phyloP scores from a whole-genome alignment of 495 filamentous ascomycete genomes.

The Chaetomium fimeti region DNA sequence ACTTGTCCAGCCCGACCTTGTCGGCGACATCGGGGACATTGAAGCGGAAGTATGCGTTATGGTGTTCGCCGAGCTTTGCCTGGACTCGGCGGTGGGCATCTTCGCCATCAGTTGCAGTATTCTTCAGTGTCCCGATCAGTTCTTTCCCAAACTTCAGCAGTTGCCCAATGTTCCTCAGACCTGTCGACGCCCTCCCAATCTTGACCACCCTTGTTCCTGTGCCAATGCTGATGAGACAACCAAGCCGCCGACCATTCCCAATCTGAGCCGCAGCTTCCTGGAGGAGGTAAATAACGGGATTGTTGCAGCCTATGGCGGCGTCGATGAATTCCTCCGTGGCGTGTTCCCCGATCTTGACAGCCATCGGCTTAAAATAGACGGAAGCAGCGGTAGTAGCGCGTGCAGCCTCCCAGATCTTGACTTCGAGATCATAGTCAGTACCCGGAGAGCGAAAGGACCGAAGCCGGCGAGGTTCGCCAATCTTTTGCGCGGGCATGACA shows the following conservation, averaged over 20 bases:
- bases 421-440: background rate
- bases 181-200: slow-evolving; percentile 9
- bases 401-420: slow-evolving; percentile 32
- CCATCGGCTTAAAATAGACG: slow-evolving; percentile 28
- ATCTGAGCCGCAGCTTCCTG: slow-evolving; percentile 22
- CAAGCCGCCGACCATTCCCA: slow-evolving; percentile 10
- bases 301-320: slow-evolving; percentile 34
- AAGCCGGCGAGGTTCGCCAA: slow-evolving; percentile 9
- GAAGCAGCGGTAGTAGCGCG: slow-evolving; percentile 35
- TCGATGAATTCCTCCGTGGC: slow-evolving; percentile 28
- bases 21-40: slow-evolving; percentile 67
- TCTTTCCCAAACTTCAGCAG: background rate
- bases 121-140: slow-evolving; percentile 19
- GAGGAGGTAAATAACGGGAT: slow-evolving; percentile 25
- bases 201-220: slow-evolving; percentile 19
- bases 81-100: background rate
- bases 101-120: slow-evolving; percentile 21
- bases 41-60: slow-evolving; percentile 28
- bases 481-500: slow-evolving; percentile 13
- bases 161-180: slow-evolving; percentile 3
- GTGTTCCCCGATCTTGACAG: slow-evolving; percentile 1
- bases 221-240: slow-evolving; percentile 27
- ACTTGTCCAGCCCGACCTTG: slow-evolving; percentile 50
- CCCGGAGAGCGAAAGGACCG: slow-evolving; percentile 1
- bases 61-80: background rate